A percentile compares a stretch with the other conserved stretches of the same genome.
phyloP scores from a whole-genome alignment of 2,329 filamentous ascomycete genomes.

The Dendryphion nanum region DNA sequence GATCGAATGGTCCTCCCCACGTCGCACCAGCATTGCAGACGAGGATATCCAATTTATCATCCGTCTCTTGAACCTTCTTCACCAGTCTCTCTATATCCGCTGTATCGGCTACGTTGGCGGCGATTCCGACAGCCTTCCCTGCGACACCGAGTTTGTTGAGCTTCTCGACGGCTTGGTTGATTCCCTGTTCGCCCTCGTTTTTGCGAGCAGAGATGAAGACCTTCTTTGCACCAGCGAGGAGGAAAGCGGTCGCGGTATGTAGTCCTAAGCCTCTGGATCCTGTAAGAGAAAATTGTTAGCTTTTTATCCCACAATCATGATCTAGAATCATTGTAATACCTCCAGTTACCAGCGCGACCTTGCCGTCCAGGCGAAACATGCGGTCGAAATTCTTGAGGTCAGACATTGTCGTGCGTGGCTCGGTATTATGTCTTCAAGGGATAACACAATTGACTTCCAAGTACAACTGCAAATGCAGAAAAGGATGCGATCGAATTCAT shows the following conservation, averaged over 20 bases:
- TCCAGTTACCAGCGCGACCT: slow-evolving; percentile 38
- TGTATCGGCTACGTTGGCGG: slow-evolving; percentile 38
- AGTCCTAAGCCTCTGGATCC: slow-evolving; percentile 42
- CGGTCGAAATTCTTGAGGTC: slow-evolving; percentile 31
- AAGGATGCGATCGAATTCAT: not conserved
- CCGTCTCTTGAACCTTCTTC: slow-evolving; percentile 28
- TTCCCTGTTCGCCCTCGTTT: slow-evolving; percentile 36
- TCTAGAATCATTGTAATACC: slow-evolving; percentile 15
- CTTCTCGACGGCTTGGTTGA: slow-evolving; percentile 38
- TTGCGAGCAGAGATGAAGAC: slow-evolving; percentile 42
- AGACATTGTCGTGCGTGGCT: slow-evolving; percentile 29
- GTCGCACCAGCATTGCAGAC: slow-evolving; percentile 41
- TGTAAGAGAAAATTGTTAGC: slow-evolving; percentile 12
- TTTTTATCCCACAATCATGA: slow-evolving; percentile 2
- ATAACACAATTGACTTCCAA: not conserved
- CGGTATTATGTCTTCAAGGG: no score
- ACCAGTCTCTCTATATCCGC: slow-evolving; percentile 37
- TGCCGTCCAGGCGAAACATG: slow-evolving; percentile 39
- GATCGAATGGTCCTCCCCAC: slow-evolving; percentile 40
- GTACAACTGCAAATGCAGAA: not conserved
- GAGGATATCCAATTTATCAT: slow-evolving; percentile 36
- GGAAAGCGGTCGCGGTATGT: slow-evolving; percentile 39
- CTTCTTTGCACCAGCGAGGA: slow-evolving; percentile 40
- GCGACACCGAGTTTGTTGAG: slow-evolving; percentile 38
- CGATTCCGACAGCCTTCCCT: slow-evolving; percentile 34